A percentile compares a stretch with the other conserved stretches of the same genome.
Conservation (phyloP, 2,329 filamentous ascomycete genomes). For the Aschersonia sp. region DNA sequence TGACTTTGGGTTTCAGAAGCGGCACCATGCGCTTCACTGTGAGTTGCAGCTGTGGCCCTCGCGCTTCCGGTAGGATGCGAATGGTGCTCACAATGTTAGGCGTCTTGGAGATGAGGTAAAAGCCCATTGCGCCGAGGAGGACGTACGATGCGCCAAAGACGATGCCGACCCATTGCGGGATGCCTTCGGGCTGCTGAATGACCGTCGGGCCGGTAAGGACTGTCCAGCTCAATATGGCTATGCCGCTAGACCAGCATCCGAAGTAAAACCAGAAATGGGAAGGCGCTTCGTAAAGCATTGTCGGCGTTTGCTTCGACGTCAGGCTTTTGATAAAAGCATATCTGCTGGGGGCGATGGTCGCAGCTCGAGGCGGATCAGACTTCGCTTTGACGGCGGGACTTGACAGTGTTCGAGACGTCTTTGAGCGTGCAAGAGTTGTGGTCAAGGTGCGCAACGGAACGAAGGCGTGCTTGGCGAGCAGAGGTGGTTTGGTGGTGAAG, state of each 20-base stretch:
- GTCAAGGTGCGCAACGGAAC: slow-evolving; percentile 13
- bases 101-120: slow-evolving; percentile 43
- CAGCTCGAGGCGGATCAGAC: background rate
- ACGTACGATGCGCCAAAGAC: slow-evolving; percentile 44
- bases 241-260: slow-evolving; percentile 40
- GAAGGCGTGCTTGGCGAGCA: slow-evolving; percentile 9
- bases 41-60: slow-evolving; percentile 34
- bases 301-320: slow-evolving; percentile 36
- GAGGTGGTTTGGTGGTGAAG: slow-evolving; percentile 7
- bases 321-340: slow-evolving; percentile 40
- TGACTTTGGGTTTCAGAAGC: slow-evolving; percentile 26
- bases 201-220: slow-evolving; percentile 17
- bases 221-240: slow-evolving; percentile 23
- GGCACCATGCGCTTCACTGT: slow-evolving; percentile 34
- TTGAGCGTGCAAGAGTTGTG: slow-evolving; percentile 10
- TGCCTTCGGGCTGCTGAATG: slow-evolving; percentile 27
- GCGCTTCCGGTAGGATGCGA: slow-evolving; percentile 34
- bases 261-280: slow-evolving; percentile 49
- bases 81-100: slow-evolving; percentile 42
- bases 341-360: slow-evolving; percentile 10
- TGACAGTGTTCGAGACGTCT: no score
- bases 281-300: slow-evolving; percentile 49
- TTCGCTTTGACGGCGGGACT: no score
- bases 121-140: slow-evolving; percentile 44
- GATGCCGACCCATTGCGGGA: slow-evolving; percentile 40